Conservation (phyloP, 208 protist genomes). For the Entamoeba histolytica region DNA sequence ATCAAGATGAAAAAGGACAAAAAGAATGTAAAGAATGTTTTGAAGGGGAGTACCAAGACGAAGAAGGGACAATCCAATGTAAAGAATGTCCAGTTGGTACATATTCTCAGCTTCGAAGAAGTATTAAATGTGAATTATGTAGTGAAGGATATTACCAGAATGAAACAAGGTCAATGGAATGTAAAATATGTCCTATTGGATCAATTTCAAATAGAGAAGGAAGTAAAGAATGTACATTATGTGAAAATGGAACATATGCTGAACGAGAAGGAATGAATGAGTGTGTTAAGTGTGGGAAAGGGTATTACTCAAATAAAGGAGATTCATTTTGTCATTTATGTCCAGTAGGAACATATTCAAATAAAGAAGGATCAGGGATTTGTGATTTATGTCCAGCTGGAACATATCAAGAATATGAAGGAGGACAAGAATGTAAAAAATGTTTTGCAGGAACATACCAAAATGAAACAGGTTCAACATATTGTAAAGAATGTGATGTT, state of each 20-base stretch:
- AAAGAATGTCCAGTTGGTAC: not conserved
- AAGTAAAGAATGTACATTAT: not conserved
- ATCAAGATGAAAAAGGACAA: not conserved
- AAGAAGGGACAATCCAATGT: not conserved
- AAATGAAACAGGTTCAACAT: not conserved
- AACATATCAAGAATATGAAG: not conserved
- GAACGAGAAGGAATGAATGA: not conserved
- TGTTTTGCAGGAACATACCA: not conserved
- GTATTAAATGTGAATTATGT: not conserved
- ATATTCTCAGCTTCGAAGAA: not conserved
- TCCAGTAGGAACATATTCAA: not conserved
- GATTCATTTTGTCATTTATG: not conserved
- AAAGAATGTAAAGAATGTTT: not conserved
- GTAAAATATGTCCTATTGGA: not conserved
- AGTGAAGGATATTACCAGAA: not conserved
- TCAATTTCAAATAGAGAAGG: not conserved
- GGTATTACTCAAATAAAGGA: not conserved
- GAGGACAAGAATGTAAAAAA: not conserved
- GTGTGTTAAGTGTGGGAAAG: not conserved
- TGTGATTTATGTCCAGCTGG: not conserved
- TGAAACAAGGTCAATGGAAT: not conserved
- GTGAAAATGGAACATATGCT: not conserved
- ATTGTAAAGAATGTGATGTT: not conserved
- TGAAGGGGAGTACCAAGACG: not conserved
- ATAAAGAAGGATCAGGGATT: not conserved